phyloP scores from a whole-genome alignment of 768 basidiomycete genomes.

The Mycena sanguinolenta region DNA sequence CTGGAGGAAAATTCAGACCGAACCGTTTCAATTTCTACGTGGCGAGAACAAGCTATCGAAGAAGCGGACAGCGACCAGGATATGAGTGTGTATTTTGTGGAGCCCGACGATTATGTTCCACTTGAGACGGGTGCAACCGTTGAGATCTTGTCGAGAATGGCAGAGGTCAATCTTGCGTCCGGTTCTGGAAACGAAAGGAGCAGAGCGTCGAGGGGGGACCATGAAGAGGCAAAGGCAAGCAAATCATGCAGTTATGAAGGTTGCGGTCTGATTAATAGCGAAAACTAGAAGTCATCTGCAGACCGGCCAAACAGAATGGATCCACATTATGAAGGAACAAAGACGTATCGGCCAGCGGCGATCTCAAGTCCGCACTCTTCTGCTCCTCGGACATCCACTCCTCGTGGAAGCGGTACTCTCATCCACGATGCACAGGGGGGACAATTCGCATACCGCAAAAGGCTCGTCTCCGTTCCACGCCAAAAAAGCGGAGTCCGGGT shows the following conservation, averaged over 20 bases:
- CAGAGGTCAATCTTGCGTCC: background rate
- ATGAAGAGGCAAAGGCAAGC: slow-evolving; percentile 4
- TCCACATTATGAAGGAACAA: background rate
- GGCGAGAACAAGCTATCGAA: slow-evolving; percentile 67
- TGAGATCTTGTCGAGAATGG: background rate
- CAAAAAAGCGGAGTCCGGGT: slow-evolving; percentile 16
- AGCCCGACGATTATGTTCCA: slow-evolving; percentile 47
- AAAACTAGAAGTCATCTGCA: background rate
- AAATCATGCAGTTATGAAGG: background rate
- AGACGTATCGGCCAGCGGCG: background rate
- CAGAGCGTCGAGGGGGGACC: slow-evolving; percentile 3
- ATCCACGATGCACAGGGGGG: slow-evolving; percentile 4
- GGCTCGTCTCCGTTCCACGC: slow-evolving; percentile 27
- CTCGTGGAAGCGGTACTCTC: slow-evolving; percentile 26
- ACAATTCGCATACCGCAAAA: background rate
- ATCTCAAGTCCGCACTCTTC: slow-evolving; percentile 11
- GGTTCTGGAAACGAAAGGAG: background rate
- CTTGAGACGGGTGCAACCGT: slow-evolving; percentile 5
- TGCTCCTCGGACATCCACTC: slow-evolving; percentile 33
- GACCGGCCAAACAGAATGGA: background rate
- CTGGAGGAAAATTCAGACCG: slow-evolving; percentile 64
- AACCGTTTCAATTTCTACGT: slow-evolving; percentile 67
- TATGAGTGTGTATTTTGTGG: slow-evolving; percentile 63
- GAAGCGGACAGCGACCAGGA: slow-evolving; percentile 53
- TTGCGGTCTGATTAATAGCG: background rate